Conservation (phyloP, 2,329 filamentous ascomycete genomes). For the Furcasterigmium sp. region DNA sequence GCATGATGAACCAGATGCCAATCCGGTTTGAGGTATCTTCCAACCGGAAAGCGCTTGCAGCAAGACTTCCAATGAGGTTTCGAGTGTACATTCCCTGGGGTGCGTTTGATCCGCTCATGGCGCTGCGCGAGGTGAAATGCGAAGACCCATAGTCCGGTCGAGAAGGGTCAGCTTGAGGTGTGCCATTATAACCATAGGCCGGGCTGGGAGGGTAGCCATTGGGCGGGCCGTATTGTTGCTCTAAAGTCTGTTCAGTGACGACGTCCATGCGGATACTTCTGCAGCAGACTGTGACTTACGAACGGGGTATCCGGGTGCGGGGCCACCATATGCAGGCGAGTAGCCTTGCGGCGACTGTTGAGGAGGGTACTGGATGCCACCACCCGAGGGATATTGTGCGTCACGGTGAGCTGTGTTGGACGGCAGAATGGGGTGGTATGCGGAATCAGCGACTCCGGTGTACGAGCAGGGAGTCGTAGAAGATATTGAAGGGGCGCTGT, state of each 20-base stretch:
- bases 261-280: too few relatives aligned
- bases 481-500: slow-evolving; percentile 70
- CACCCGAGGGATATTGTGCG: neutral
- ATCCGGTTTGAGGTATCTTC: slow-evolving; percentile 73
- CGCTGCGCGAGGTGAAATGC: slow-evolving; percentile 9
- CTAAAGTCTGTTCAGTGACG: neutral
- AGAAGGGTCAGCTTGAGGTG: neutral
- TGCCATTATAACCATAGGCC: neutral
- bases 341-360: neutral
- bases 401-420: slow-evolving; percentile 6
- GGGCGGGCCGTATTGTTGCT: neutral
- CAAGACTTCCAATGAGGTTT: slow-evolving; percentile 88
- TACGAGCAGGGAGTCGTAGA: slow-evolving; percentile 77
- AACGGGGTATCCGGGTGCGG: slow-evolving; percentile 15
- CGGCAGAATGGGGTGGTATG: slow-evolving; percentile 16
- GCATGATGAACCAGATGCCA: slow-evolving; percentile 94
- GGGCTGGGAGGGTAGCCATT: slow-evolving; percentile 1
- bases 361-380: neutral
- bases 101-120: neutral
- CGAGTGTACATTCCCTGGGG: slow-evolving; percentile 86
- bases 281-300: slow-evolving; percentile 18
- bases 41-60: slow-evolving; percentile 81
- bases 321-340: slow-evolving; percentile 5
- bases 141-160: slow-evolving; percentile 14
- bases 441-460: slow-evolving; percentile 27